Conservation (phyloP, 2,329 filamentous ascomycete species). For the Paraphaeosphaeria sporulosa region DNA sequence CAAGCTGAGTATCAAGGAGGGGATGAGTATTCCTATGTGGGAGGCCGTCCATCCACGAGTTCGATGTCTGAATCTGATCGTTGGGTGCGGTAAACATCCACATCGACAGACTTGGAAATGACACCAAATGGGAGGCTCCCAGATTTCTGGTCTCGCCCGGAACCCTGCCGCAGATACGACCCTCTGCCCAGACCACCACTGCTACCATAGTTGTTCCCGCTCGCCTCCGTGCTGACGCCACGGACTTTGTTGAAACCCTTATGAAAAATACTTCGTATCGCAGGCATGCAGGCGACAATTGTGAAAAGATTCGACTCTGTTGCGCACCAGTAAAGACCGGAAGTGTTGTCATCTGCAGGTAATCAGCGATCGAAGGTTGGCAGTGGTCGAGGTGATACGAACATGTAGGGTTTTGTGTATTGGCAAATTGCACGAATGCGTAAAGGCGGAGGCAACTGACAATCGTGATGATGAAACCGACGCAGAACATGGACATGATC, state of each 20-base stretch:
- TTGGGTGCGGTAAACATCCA: slow-evolving; percentile 29
- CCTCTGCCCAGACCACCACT: slow-evolving; percentile 22
- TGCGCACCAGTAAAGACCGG: slow-evolving; percentile 35
- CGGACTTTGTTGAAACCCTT: slow-evolving; percentile 19
- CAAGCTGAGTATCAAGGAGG: too few relatives aligned
- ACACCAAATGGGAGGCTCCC: slow-evolving; percentile 26
- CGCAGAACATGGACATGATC: slow-evolving; percentile 39
- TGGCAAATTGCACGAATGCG: slow-evolving; percentile 29
- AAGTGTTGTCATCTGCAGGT: slow-evolving; percentile 33
- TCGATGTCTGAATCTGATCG: slow-evolving; percentile 31
- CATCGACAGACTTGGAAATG: slow-evolving; percentile 34
- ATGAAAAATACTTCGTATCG: slow-evolving; percentile 30
- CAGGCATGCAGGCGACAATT: slow-evolving; percentile 40
- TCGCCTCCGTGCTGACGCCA: slow-evolving; percentile 21
- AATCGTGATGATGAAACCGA: slow-evolving; percentile 36
- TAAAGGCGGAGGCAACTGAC: slow-evolving; percentile 33
- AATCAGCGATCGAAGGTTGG: slow-evolving; percentile 4
- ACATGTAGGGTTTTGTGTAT: slow-evolving; percentile 34
- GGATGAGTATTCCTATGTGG: too few relatives aligned
- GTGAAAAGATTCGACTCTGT: slow-evolving; percentile 38
- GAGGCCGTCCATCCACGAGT: slow-evolving; percentile 17
- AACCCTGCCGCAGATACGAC: slow-evolving; percentile 27
- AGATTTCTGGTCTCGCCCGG: slow-evolving; percentile 21
- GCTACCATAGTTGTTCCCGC: slow-evolving; percentile 22
- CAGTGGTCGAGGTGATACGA: slow-evolving; percentile 9